phyloP scores from a whole-genome alignment of 768 basidiomycete genomes.

The Epithele typhae region DNA sequence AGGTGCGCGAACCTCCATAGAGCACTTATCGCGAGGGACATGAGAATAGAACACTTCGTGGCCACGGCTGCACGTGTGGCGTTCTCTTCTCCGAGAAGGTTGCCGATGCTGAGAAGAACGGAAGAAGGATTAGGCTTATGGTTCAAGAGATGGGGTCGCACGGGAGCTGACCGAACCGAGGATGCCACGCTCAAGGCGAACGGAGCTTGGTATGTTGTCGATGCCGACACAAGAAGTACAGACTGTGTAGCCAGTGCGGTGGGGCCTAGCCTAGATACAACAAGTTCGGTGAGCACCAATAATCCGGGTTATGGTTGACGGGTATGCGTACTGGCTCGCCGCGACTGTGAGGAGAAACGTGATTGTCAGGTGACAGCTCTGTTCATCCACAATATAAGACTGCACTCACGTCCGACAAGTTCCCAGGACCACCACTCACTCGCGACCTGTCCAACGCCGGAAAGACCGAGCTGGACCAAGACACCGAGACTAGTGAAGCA shows the following conservation, averaged over 20 bases:
- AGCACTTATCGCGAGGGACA: slow-evolving; percentile 62
- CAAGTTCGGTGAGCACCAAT: too few relatives aligned
- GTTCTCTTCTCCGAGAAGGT: slow-evolving; percentile 79
- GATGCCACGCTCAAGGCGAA: slow-evolving; percentile 79
- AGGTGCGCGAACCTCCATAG: slow-evolving; percentile 57
- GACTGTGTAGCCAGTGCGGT: slow-evolving; percentile 84
- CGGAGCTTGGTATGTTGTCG: slow-evolving; percentile 78
- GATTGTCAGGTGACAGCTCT: too few relatives aligned
- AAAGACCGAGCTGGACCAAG: slow-evolving; percentile 71
- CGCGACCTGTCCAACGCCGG: slow-evolving; percentile 81
- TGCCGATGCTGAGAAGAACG: slow-evolving; percentile 60
- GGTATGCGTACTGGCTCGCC: slow-evolving; percentile 41
- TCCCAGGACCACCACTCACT: slow-evolving; percentile 99
- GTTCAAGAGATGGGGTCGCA: not conserved
- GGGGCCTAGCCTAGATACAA: slow-evolving; percentile 62
- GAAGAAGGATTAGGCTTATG: not conserved
- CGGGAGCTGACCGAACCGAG: slow-evolving; percentile 64
- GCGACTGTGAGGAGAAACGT: slow-evolving; percentile 35
- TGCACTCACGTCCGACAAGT: slow-evolving; percentile 50
- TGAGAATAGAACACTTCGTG: slow-evolving; percentile 56
- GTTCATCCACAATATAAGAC: not conserved
- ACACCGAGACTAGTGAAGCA: slow-evolving; percentile 67
- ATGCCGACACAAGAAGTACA: slow-evolving; percentile 72
- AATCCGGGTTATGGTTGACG: too few relatives aligned
- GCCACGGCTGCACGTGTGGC: slow-evolving; percentile 68